Base-by-base conservation (phyloP, 495 filamentous ascomycete genomes). In the Penicillium tannophilum region DNA sequence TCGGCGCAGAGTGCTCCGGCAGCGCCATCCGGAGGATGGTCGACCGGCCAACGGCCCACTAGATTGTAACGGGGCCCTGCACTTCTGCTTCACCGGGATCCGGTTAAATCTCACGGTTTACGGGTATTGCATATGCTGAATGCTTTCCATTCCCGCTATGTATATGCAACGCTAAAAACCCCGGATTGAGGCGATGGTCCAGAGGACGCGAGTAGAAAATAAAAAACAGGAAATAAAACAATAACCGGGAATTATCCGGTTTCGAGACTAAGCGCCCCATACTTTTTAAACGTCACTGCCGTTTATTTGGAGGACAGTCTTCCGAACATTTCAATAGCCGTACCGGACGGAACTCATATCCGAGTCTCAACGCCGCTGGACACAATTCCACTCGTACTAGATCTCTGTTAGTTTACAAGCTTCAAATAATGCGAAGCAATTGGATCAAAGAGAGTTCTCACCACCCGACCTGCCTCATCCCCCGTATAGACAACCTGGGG, bases 321-420 rank as follows among this genome's bases (percentile, higher is more conserved):
- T 54, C 35, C 35, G 26, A 24, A 54, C 24, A 39, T n/a, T 30
- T 53, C 51, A 39, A 30, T 54, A 28, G 42, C 41, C 48, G 44
- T 42, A 52, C 44, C 42, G 50, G 41, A 49, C 55, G 48, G 19
- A 45, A 48, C 35, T 35, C 8, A 42, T 14, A 2, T 11, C 52
- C 23, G 35, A 31, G 24, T 4, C 2, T 69, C 61, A 78, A 41
- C 68, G 74, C 56, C 86, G 74, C 64, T 90, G 88, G n/a, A 93
- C 82, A 67, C 91, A 86, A 63, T 90, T 90, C 91, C 91, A 96
- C 74, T 96, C 90, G 70, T 91, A 94, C 90, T 93, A 62, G 16
- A 47, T 24, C 28, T 19, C 63, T 11, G 63, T 73, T 41, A 75
- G 64, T 43, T 11, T 7, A 23, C 43, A 14, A 11, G 12, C 9